A percentile compares a stretch with the other conserved stretches of the same genome.
Conservation (phyloP, 208 protist genomes). For the Trypanosoma scelopori region DNA sequence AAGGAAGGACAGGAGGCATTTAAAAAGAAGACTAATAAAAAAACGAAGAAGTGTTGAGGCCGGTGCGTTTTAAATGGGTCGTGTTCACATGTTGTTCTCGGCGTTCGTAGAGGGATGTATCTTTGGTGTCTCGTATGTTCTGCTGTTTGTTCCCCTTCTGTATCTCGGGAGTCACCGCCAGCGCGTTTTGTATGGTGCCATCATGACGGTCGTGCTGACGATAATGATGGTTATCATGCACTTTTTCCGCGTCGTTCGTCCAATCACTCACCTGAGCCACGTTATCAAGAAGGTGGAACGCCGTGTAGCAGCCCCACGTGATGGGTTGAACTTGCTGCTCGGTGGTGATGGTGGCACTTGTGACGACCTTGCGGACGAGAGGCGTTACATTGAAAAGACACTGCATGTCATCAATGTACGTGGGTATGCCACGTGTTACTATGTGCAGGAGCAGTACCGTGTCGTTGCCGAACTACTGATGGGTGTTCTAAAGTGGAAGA, state of each 20-base stretch:
- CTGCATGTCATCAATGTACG: not conserved
- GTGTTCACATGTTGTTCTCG: constrained; percentile 21
- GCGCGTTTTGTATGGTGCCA: constrained; percentile 39
- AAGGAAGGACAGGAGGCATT: too few relatives aligned
- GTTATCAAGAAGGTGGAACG: not conserved
- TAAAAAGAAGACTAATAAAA: too few relatives aligned
- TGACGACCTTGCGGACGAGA: not conserved
- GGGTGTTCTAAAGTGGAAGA: not conserved
- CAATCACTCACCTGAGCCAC: constrained; percentile 31
- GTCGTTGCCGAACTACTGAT: not conserved
- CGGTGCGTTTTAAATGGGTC: too few relatives aligned
- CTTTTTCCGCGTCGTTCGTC: constrained; percentile 42
- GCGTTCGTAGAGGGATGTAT: constrained; percentile 30
- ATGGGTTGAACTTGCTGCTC: not conserved
- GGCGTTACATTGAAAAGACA: not conserved
- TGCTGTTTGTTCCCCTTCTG: constrained; percentile 51
- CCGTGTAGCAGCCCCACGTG: not conserved
- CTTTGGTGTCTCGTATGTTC: constrained; percentile 32
- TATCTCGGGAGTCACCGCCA: constrained; percentile 27
- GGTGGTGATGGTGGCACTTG: not conserved
- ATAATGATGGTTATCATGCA: constrained; percentile 41
- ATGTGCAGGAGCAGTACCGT: not conserved
- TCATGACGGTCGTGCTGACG: constrained; percentile 52
- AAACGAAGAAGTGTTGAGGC: too few relatives aligned
- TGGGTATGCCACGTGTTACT: not conserved